Evolutionary conservation across 192 early-diverging fungal genomes (phyloP).

Genomic region (Entomortierella chlamydospora): DNA sequence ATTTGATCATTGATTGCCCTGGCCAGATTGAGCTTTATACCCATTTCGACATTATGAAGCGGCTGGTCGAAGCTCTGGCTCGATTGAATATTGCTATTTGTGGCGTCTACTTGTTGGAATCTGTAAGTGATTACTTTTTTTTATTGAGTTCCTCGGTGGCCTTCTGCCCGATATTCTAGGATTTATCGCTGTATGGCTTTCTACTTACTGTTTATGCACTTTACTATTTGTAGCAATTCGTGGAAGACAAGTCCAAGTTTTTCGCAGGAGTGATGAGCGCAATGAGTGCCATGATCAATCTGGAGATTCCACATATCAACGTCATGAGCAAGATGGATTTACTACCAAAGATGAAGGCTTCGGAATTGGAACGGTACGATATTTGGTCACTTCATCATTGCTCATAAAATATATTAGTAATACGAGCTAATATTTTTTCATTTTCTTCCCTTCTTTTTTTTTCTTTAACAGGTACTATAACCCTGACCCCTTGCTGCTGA

Average conservation of each 20-base stretch:
- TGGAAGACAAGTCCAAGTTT: constrained; percentile 96
- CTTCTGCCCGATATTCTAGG: too few species aligned
- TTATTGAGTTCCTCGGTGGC: too few species aligned
- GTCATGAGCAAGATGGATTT: constrained; percentile 99
- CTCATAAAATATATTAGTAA: not conserved
- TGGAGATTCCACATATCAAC: constrained; percentile 99
- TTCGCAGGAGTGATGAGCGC: constrained; percentile 97
- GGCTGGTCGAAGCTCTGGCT: constrained; percentile 75
- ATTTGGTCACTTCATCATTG: not conserved
- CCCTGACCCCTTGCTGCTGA: constrained; percentile 87
- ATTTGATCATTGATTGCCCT: constrained; percentile 97
- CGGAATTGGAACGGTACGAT: constrained; percentile 67
- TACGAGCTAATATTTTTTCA: not conserved
- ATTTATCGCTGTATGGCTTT: too few species aligned
- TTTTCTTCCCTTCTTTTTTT: not conserved
- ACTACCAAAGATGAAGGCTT: constrained; percentile 70
- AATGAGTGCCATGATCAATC: constrained; percentile 94
- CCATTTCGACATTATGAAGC: constrained; percentile 95
- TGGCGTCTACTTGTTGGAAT: constrained; percentile 94
- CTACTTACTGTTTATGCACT: too few species aligned
- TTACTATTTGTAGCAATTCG: constrained; percentile 75
- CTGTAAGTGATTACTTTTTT: constrained; percentile 26
- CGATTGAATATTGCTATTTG: constrained; percentile 87
- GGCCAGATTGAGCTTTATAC: constrained; percentile 99
- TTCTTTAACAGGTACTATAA: constrained; percentile 78